A percentile compares a stretch with the other conserved stretches of the same genome.
These are phyloP conservation scores for Cryptosporidium meleagridis DNA, from an alignment of 169 alveolate genomes.

Conservation along the genomic window DNA sequence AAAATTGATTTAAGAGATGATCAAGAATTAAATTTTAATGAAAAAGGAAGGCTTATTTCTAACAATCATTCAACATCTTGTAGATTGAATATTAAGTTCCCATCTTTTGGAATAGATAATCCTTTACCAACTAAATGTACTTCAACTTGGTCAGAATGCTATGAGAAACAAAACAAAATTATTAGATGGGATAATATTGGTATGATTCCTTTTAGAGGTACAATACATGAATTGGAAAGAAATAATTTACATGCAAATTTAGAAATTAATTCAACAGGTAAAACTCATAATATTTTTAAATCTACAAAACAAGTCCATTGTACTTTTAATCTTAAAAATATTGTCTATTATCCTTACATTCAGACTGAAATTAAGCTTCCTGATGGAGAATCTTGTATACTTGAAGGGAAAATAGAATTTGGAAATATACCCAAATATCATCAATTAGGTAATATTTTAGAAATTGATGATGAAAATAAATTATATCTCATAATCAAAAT, in stretches of 20 bases:
- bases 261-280: background rate
- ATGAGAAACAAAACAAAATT: constrained; percentile 8
- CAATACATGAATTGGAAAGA: constrained; percentile 70
- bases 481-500: constrained; percentile 49
- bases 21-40: background rate
- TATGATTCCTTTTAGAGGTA: constrained; percentile 67
- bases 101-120: constrained; percentile 58
- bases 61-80: constrained; percentile 7
- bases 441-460: constrained; percentile 69
- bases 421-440: constrained; percentile 75
- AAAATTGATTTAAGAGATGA: constrained; percentile 24
- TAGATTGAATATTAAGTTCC: constrained; percentile 33
- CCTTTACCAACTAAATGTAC: constrained; percentile 65
- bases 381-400: constrained; percentile 53
- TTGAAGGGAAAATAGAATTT: constrained; percentile 72
- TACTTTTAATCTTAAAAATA: constrained; percentile 43
- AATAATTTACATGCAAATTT: constrained; percentile 27
- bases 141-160: constrained; percentile 42
- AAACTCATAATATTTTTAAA: background rate
- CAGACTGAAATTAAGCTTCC: constrained; percentile 50
- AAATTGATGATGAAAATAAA: constrained; percentile 72
- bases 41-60: background rate
- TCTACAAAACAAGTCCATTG: constrained; percentile 6
- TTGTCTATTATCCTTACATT: constrained; percentile 59
- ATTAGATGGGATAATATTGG: constrained; percentile 68